Base-by-base conservation (phyloP, 2,329 filamentous ascomycete genomes). In the Juglanconis juglandina region DNA sequence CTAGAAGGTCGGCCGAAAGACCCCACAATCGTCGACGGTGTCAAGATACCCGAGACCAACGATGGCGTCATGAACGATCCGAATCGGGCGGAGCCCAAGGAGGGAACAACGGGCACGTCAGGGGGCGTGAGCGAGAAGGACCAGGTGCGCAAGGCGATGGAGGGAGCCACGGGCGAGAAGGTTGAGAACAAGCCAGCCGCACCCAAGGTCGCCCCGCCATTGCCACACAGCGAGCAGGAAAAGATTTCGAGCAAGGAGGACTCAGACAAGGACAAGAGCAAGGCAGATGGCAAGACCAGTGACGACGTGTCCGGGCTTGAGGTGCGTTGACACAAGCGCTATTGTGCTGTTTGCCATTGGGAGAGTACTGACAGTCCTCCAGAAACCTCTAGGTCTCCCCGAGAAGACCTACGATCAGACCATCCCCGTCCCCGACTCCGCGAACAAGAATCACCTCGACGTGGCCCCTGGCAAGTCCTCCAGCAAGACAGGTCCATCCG, bases 61-160 rank as follows among this genome's bases (percentile, higher is more conserved):
- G 86, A 96, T 71, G 92, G 93, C 46, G 92, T 97, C 61, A 97
- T 97, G 94, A 90, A 96, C 70, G 93, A 97, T 73, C 90, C 89
- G 64, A 84, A 90, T 71, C 82, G 92, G 66, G 77, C 83, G 42
- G 82, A 85, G 46, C 91, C 93, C 4, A 93, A 92, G 71, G 84
- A 92, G 72, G 94, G 93, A 51, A 96, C 91, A 2, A 91, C 89
- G 4, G 94, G 94, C 44, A 96, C 91, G 1, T 90, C 93, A 70
- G 93, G 92, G 11, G 93, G 94, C 56, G 91, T 98, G 47, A 92
- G 89, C 33, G 90, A 93, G 71, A 96, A 96, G 75, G 87, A 87
- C 67, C 95, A 92, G 77, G 87, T 87, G 53, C 83, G 85, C 63
- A 88, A 89, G 69, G 81, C 83, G 42, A 81, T 88, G 66, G 88